Evolutionary conservation across 164 flowering plant genomes (phyloP), one percentile per base, ranked within the genome.

Genomic region (Cinnamomum micranthum): DNA sequence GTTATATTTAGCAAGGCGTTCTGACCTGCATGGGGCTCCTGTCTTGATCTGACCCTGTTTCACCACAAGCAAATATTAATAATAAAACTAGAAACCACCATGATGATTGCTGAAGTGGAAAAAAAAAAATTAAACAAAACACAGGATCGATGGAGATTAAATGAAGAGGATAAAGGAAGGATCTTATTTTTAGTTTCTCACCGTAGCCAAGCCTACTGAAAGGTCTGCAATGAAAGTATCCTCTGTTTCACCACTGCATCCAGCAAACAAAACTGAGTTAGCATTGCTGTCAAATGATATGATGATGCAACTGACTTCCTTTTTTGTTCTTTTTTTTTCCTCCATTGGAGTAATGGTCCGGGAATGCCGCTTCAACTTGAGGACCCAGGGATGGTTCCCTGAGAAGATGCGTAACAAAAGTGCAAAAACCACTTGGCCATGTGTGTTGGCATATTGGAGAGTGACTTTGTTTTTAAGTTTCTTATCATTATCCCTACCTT

Each of bases 221-320:
- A 85, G 84, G 58, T 85, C 87, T 2, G 87, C 87, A 78, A 85
- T 85, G 72, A 85, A 85, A 10, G 85, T 83, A 69, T 85, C 85
- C 79, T 85, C 85, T 15, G 87, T 85, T 72, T 85, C 87, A 72
- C 87, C 87, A 78, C 87, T 85, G 81, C 58, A 74, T 23, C 71
- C 52, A 60, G 27, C 24, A 73, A 71, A 72, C 28, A 60, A 14
- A 69, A 68, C 15, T 65, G 62, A 73, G 70, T 73, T 35, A 35
- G 33, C 9, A 1, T 23, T 60, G 28, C 22, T 0, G 12, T 24
- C 31, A 17, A 14, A 23, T 27, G 25, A 27, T 3, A 23, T 27
- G 25, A 27, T 3, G 33, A 27, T 64, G 67, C 47, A 55, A 9
- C 60, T 15, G n/a, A 14, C 60, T 41, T 41, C 47, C 0, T 7